These are phyloP conservation scores for Aspergillus sp. DNA, from an alignment of 2,329 filamentous ascomycete genomes.

Conservation along the genomic window DNA sequence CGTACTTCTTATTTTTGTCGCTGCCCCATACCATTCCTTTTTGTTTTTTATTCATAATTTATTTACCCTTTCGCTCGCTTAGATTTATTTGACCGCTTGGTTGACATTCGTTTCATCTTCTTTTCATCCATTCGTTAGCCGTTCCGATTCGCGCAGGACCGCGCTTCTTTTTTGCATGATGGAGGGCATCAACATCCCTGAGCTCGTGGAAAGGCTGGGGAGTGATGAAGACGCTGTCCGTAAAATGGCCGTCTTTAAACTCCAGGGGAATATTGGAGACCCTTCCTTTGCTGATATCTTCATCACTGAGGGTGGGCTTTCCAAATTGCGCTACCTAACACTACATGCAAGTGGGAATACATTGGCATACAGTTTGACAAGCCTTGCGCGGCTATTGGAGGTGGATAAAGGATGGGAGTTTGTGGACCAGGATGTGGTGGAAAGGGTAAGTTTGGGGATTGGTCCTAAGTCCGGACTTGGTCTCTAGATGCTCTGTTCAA, in stretches of 20 bases:
- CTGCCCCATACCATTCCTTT: not conserved
- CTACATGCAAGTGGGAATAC: conserved; percentile 87
- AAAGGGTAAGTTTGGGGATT: conserved; percentile 46
- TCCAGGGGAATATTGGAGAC: conserved; percentile 91
- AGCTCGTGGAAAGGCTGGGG: conserved; percentile 53
- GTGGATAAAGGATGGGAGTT: conserved; percentile 96
- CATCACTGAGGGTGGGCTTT: conserved; percentile 79
- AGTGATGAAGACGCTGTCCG: conserved; percentile 77
- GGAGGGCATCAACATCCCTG: conserved; percentile 51
- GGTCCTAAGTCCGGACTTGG: not conserved
- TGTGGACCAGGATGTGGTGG: conserved; percentile 47
- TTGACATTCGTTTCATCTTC: not conserved
- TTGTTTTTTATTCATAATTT: not conserved
- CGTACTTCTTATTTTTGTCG: no score
- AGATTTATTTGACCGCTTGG: not conserved
- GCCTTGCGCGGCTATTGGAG: conserved; percentile 78
- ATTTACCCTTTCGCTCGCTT: not conserved
- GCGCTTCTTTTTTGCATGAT: conserved; percentile 28
- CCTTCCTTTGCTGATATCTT: conserved; percentile 95
- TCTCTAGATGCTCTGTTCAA: not conserved
- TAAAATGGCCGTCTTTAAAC: conserved; percentile 98
- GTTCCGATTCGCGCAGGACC: not conserved
- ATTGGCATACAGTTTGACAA: conserved; percentile 87
- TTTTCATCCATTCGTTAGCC: not conserved
- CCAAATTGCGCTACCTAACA: conserved; percentile 72